A percentile compares a stretch with the other conserved stretches of the same genome.
Evolutionary conservation across 805 yeast species (phyloP).

Genomic region (Candida railenensis): DNA sequence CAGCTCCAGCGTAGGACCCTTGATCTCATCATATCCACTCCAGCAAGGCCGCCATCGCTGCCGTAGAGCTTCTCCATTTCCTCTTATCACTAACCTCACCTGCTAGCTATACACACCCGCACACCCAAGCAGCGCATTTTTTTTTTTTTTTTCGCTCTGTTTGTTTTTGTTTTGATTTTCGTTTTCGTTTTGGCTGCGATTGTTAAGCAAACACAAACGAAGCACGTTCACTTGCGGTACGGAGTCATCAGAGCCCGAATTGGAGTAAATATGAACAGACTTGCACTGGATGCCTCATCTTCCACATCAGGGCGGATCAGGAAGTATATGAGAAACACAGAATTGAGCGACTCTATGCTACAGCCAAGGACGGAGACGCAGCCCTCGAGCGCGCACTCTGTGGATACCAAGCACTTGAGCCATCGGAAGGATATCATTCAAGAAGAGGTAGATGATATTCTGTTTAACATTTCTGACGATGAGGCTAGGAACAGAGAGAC

Average conservation of each 20-base stretch:
- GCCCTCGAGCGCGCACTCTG: background rate
- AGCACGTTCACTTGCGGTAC: too few relatives aligned
- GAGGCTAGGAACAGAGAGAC: background rate
- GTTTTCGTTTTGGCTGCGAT: background rate
- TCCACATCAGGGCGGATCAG: constrained; percentile 26
- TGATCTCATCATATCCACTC: too few relatives aligned
- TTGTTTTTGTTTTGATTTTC: background rate
- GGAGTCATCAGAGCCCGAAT: too few relatives aligned
- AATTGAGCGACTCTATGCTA: constrained; percentile 17
- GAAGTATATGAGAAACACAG: constrained; percentile 28
- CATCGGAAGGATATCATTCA: background rate
- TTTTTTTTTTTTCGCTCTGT: background rate
- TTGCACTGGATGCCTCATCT: constrained; percentile 19
- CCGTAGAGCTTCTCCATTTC: too few relatives aligned
- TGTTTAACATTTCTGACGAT: background rate
- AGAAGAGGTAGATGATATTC: constrained; percentile 1
- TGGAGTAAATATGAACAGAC: constrained; percentile 5
- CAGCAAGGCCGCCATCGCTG: too few relatives aligned
- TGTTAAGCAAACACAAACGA: background rate
- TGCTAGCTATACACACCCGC: too few relatives aligned
- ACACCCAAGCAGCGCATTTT: too few relatives aligned
- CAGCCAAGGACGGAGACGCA: constrained; percentile 1
- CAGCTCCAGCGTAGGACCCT: too few relatives aligned
- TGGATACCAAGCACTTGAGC: background rate
- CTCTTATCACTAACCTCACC: too few relatives aligned